A percentile compares a stretch with the other conserved stretches of the same genome.
Evolutionary conservation across 177 flowering plant species (phyloP).

Genomic region (Vitis hybrid): DNA sequence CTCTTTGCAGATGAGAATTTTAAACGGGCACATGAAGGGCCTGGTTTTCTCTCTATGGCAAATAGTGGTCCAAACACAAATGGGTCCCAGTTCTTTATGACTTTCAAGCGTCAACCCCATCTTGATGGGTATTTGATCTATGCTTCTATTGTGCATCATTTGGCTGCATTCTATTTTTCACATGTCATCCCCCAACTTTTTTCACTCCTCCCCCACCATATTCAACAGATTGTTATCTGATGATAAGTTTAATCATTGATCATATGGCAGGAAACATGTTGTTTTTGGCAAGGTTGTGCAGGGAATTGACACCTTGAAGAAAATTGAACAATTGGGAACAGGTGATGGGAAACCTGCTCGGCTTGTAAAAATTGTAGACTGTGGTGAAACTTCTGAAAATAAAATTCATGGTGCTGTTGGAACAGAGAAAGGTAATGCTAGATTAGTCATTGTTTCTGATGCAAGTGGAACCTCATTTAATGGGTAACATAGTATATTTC

Average conservation of each 20-base stretch:
- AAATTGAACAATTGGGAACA: slow-evolving; percentile 70
- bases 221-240: neutral
- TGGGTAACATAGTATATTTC: neutral
- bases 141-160: neutral
- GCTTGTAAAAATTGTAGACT: slow-evolving; percentile 71
- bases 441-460: neutral
- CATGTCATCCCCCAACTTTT: neutral
- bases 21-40: slow-evolving; percentile 64
- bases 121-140: slow-evolving; percentile 73
- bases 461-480: neutral
- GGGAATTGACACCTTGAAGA: slow-evolving; percentile 71
- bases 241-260: neutral
- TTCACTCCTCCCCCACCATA: neutral
- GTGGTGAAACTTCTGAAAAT: slow-evolving; percentile 65
- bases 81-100: slow-evolving; percentile 95
- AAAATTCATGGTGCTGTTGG: slow-evolving; percentile 31
- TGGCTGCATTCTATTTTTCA: neutral
- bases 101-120: slow-evolving; percentile 76
- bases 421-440: slow-evolving; percentile 49
- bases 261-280: slow-evolving; percentile 80
- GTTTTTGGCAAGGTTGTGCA: slow-evolving; percentile 90
- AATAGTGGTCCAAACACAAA: slow-evolving; percentile 87
- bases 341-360: slow-evolving; percentile 54
- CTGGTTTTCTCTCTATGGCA: slow-evolving; percentile 96
- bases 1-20: slow-evolving; percentile 81